phyloP scores from a whole-genome alignment of 1,139 yeast genomes.

The Kodamaea anthophila region DNA sequence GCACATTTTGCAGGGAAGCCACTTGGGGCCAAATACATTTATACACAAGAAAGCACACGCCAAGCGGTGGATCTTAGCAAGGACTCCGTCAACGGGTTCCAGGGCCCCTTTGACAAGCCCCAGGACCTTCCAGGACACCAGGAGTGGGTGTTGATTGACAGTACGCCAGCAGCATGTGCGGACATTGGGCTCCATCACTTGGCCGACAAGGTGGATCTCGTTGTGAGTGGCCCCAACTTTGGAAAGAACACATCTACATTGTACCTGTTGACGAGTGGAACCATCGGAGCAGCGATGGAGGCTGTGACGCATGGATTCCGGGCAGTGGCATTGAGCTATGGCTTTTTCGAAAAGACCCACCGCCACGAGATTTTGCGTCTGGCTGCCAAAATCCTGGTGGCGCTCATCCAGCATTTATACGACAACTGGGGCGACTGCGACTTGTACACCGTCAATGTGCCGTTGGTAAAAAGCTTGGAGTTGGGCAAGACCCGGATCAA shows the following conservation, averaged over 20 bases:
- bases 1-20: conserved; percentile 91
- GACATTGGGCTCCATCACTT: conserved; percentile 83
- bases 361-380: conserved; percentile 48
- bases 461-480: conserved; percentile 50
- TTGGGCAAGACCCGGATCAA: conserved; percentile 51
- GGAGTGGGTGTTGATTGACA: conserved; percentile 84
- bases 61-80: conserved; percentile 7
- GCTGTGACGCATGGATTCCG: conserved; percentile 74
- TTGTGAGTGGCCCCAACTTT: conserved; percentile 90
- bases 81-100: conserved; percentile 37
- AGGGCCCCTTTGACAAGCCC: conserved; percentile 63
- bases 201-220: conserved; percentile 64
- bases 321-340: conserved; percentile 79
- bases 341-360: conserved; percentile 56
- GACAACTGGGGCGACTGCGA: conserved; percentile 58
- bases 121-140: conserved; percentile 37
- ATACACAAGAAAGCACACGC: conserved; percentile 39
- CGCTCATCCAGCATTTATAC: conserved; percentile 53
- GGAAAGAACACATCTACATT: conserved; percentile 92
- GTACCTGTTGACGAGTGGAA: conserved; percentile 89
- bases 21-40: conserved; percentile 61
- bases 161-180: conserved; percentile 94
- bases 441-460: conserved; percentile 78
- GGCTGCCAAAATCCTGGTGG: conserved; percentile 66
- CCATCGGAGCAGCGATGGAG: conserved; percentile 97